Evolutionary conservation across 257 asterid species (phyloP).

Genomic region (Prunella vulgaris): DNA sequence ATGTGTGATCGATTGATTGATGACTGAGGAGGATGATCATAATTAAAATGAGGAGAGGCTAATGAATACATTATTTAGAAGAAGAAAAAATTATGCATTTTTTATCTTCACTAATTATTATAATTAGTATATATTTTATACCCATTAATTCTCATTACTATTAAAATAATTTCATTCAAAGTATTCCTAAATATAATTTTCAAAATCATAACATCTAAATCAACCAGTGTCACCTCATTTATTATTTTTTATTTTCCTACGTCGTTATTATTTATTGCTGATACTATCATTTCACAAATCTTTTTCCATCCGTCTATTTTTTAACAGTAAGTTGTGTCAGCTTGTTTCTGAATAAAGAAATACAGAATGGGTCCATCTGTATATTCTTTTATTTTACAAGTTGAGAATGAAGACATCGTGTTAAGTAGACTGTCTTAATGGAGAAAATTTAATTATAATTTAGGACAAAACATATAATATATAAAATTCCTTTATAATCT

Average conservation of each 20-base stretch:
- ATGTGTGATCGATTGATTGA: too few relatives aligned
- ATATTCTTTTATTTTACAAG: slow-evolving; percentile 24
- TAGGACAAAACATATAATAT: slow-evolving; percentile 8
- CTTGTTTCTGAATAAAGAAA: slow-evolving; percentile 15
- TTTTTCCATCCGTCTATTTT: background rate
- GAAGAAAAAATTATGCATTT: too few relatives aligned
- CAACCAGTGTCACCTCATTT: slow-evolving; percentile 27
- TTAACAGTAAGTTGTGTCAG: background rate
- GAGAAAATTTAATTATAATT: slow-evolving; percentile 29
- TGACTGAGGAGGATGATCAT: too few relatives aligned
- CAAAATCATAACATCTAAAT: slow-evolving; percentile 15
- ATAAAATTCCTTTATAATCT: slow-evolving; percentile 18
- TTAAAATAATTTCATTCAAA: too few relatives aligned
- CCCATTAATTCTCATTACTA: too few relatives aligned
- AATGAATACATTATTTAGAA: too few relatives aligned
- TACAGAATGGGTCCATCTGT: slow-evolving; percentile 28
- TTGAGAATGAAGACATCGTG: slow-evolving; percentile 63
- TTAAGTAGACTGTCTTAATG: slow-evolving; percentile 49
- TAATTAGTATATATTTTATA: too few relatives aligned
- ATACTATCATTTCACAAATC: background rate
- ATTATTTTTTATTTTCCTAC: background rate
- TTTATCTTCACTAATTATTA: too few relatives aligned
- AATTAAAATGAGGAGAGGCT: too few relatives aligned
- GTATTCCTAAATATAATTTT: background rate
- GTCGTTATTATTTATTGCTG: background rate